A percentile compares a stretch with the other conserved stretches of the same genome.
phyloP scores from a whole-genome alignment of 257 asterid species.

The Solanum medicagineum region DNA sequence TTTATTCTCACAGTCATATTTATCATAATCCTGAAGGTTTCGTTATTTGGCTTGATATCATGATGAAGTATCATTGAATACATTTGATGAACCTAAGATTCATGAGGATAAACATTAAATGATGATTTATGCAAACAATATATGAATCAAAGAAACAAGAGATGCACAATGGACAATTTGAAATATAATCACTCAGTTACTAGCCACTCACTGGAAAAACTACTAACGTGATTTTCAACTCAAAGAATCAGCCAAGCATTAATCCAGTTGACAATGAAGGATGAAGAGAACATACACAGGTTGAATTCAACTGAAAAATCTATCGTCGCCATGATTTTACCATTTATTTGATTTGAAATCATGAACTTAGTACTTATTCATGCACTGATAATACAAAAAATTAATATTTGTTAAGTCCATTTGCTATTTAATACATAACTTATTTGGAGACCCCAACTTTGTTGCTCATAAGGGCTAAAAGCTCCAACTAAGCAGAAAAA shows the following conservation, averaged over 20 bases:
- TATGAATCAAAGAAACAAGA: neutral
- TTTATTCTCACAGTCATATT: conserved; percentile 59
- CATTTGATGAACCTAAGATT: conserved; percentile 55
- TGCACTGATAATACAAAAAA: neutral
- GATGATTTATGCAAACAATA: conserved; percentile 1
- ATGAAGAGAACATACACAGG: neutral
- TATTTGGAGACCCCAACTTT: neutral
- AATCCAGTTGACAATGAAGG: neutral
- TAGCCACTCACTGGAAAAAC: neutral
- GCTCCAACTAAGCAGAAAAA: neutral
- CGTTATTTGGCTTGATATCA: conserved; percentile 39
- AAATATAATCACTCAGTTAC: neutral
- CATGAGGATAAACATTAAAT: conserved; percentile 12
- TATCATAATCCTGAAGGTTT: conserved; percentile 65
- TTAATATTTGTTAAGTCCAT: neutral
- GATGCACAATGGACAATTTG: neutral
- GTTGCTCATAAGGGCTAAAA: neutral
- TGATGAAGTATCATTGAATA: conserved; percentile 39
- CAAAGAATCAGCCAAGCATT: neutral
- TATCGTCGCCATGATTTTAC: neutral
- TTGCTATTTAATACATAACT: neutral
- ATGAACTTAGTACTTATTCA: neutral
- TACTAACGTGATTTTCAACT: neutral
- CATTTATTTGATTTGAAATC: neutral
- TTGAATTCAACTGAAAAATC: neutral